Conservation (phyloP, 2,329 filamentous ascomycete species). For the Xylaria sp. region DNA sequence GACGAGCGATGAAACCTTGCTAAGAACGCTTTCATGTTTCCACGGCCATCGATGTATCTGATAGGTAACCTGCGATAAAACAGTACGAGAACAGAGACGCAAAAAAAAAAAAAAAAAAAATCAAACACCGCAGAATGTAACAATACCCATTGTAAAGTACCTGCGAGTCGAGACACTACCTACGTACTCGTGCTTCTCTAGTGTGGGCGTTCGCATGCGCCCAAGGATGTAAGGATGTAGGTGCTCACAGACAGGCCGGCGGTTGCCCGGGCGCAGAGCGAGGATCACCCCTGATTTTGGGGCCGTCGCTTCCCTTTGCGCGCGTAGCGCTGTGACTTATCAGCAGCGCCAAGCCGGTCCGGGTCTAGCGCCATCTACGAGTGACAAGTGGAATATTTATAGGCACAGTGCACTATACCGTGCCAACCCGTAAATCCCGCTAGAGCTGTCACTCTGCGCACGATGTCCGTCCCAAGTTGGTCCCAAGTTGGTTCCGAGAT, state of each 20-base stretch:
- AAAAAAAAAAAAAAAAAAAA: neutral
- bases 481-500: too few relatives aligned
- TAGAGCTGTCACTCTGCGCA: too few relatives aligned
- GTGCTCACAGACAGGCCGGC: too few relatives aligned
- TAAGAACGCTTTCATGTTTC: conserved; percentile 15
- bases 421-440: neutral
- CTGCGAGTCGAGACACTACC: too few relatives aligned
- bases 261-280: neutral
- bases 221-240: too few relatives aligned
- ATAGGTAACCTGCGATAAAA: neutral
- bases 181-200: too few relatives aligned
- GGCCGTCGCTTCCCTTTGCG: neutral
- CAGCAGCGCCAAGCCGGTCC: neutral
- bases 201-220: too few relatives aligned
- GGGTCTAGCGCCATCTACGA: neutral
- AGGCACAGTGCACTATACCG: neutral
- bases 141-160: neutral
- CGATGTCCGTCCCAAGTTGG: too few relatives aligned
- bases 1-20: conserved; percentile 15
- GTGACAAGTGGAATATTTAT: neutral
- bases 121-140: neutral
- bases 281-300: neutral
- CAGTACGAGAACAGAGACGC: neutral
- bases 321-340: neutral
- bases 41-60: too few relatives aligned